phyloP scores from a whole-genome alignment of 2,329 filamentous ascomycete genomes.

The Paecilomyces dactylethromorphus region DNA sequence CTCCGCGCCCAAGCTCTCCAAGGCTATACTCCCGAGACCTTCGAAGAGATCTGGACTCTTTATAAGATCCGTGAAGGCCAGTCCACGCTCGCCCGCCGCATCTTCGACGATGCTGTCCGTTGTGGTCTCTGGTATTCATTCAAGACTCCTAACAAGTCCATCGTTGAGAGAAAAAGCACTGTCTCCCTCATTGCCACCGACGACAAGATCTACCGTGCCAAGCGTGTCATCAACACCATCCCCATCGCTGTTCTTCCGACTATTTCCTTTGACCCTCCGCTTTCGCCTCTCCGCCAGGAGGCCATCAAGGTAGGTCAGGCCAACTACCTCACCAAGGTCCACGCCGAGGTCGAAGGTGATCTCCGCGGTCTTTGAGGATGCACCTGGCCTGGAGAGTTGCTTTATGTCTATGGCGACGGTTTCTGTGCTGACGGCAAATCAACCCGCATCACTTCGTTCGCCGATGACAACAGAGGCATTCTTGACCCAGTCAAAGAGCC shows the following conservation, averaged over 20 bases:
- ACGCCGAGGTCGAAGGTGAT: constrained; percentile 13
- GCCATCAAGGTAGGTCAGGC: constrained; percentile 11
- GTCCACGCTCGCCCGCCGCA: constrained; percentile 16
- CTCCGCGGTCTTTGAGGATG: constrained; percentile 8
- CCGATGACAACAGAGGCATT: constrained; percentile 3
- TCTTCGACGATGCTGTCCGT: constrained; percentile 19
- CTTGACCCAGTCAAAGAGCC: constrained; percentile 7
- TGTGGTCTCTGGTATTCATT: constrained; percentile 20
- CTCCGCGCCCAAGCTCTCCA: constrained; percentile 13
- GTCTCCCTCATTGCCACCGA: constrained; percentile 1
- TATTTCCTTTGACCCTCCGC: constrained; percentile 12
- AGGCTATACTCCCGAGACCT: constrained; percentile 14
- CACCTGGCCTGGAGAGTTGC: constrained; percentile 8
- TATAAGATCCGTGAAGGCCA: constrained; percentile 25
- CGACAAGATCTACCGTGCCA: constrained; percentile 8
- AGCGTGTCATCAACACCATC: constrained; percentile 19
- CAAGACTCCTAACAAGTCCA: constrained; percentile 13
- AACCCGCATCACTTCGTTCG: constrained; percentile 8
- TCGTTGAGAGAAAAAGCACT: constrained; percentile 6
- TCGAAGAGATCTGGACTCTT: constrained; percentile 15
- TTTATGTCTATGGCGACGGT: constrained; percentile 11
- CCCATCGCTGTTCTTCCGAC: constrained; percentile 14
- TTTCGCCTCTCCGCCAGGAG: constrained; percentile 9
- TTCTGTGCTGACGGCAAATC: constrained; percentile 5
- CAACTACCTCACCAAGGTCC: constrained; percentile 14